phyloP scores from a whole-genome alignment of 768 basidiomycete genomes.

The button mushroom (Agaricus bisporus) region DNA sequence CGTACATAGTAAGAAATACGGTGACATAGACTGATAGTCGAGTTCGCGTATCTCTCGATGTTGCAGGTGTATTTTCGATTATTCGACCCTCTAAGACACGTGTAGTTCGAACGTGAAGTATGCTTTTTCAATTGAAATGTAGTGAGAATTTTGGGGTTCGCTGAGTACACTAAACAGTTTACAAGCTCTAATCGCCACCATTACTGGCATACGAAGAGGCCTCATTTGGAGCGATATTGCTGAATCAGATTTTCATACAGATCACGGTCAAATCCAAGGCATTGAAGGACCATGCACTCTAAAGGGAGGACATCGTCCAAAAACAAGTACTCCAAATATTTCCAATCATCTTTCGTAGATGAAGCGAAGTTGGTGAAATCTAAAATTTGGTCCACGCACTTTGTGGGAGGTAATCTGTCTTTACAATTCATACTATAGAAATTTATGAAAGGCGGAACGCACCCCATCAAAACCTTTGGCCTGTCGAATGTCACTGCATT shows the following conservation, averaged over 20 bases:
- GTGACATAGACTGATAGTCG: too few relatives aligned
- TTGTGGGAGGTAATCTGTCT: neutral
- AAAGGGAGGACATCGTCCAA: neutral
- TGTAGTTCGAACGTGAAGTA: too few relatives aligned
- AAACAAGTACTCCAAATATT: neutral
- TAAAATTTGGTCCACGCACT: neutral
- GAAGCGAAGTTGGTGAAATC: neutral
- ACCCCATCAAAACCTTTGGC: neutral
- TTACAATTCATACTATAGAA: neutral
- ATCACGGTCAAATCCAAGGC: neutral
- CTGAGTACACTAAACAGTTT: too few relatives aligned
- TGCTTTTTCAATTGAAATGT: too few relatives aligned
- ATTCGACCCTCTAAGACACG: too few relatives aligned
- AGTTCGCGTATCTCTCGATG: too few relatives aligned
- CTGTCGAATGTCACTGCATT: neutral
- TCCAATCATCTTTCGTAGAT: neutral
- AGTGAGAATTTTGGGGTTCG: too few relatives aligned
- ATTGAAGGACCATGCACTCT: neutral
- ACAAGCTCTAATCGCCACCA: too few relatives aligned
- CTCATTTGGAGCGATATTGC: neutral
- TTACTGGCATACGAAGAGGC: neutral
- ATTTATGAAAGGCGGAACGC: neutral
- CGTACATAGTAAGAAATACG: too few relatives aligned
- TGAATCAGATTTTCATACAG: neutral
- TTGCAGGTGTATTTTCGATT: too few relatives aligned